phyloP scores from a whole-genome alignment of 768 basidiomycete genomes.

The Xerocomellus dryophilus region DNA sequence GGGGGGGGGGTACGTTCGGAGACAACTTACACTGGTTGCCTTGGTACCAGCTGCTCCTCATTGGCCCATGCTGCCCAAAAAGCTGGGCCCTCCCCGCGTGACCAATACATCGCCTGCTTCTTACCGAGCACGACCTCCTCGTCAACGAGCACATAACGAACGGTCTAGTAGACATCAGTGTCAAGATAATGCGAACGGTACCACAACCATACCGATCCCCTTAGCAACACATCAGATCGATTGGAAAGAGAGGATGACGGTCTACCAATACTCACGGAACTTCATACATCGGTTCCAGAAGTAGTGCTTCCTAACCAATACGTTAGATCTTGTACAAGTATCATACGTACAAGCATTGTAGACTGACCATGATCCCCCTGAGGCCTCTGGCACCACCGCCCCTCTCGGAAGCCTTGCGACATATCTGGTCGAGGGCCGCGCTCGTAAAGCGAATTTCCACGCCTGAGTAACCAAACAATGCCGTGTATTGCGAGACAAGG shows the following conservation, averaged over 20 bases:
- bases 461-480: constrained; percentile 79
- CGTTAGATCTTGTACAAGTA: background rate
- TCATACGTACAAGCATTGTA: background rate
- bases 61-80: constrained; percentile 80
- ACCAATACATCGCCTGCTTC: constrained; percentile 71
- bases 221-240: constrained; percentile 23
- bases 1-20: too few relatives aligned
- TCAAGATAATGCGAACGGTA: background rate
- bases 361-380: constrained; percentile 77
- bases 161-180: constrained; percentile 45
- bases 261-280: constrained; percentile 61
- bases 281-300: constrained; percentile 92
- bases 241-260: constrained; percentile 1
- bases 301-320: constrained; percentile 58
- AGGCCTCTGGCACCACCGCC: constrained; percentile 91
- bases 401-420: constrained; percentile 68
- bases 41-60: constrained; percentile 46
- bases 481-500: constrained; percentile 83
- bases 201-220: constrained; percentile 58
- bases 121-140: constrained; percentile 66
- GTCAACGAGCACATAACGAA: constrained; percentile 80
- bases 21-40: constrained; percentile 13
- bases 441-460: constrained; percentile 86
- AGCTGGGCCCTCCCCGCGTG: constrained; percentile 56
- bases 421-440: constrained; percentile 77